phyloP scores from a whole-genome alignment of 140 eudicot genomes.

The Cichorium intybus region DNA sequence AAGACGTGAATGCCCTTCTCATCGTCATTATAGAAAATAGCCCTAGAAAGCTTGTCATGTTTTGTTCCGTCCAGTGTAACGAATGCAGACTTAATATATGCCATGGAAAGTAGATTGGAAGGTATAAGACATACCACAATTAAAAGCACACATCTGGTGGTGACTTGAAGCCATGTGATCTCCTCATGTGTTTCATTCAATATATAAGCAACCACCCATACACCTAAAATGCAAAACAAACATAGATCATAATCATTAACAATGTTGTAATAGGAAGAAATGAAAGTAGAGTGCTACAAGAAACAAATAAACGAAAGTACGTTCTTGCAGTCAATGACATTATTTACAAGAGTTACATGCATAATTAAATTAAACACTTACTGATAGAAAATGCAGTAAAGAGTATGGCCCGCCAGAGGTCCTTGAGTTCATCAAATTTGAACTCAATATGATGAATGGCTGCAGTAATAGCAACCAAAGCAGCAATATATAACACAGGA shows the following conservation, averaged over 20 bases:
- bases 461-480: constrained; percentile 58
- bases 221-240: constrained; percentile 34
- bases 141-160: constrained; percentile 66
- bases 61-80: background rate
- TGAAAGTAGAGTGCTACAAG: too few species aligned
- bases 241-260: constrained; percentile 15
- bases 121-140: constrained; percentile 41
- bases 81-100: too few species aligned
- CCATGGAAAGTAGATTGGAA: constrained; percentile 11
- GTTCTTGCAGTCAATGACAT: background rate
- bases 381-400: constrained; percentile 58
- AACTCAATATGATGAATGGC: constrained; percentile 84
- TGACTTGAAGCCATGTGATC: constrained; percentile 60
- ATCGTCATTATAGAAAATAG: background rate
- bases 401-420: constrained; percentile 86
- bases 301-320: background rate
- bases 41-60: background rate
- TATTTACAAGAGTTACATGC: background rate
- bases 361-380: constrained; percentile 26
- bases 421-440: constrained; percentile 87
- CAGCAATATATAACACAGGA: constrained; percentile 59
- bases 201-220: constrained; percentile 70
- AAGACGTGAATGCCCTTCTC: background rate
- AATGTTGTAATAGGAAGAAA: background rate
- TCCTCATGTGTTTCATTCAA: constrained; percentile 77